Evolutionary conservation across 495 filamentous ascomycete genomes (phyloP), one percentile per base, ranked within the genome.

Genomic region (Lepraria neglecta): DNA sequence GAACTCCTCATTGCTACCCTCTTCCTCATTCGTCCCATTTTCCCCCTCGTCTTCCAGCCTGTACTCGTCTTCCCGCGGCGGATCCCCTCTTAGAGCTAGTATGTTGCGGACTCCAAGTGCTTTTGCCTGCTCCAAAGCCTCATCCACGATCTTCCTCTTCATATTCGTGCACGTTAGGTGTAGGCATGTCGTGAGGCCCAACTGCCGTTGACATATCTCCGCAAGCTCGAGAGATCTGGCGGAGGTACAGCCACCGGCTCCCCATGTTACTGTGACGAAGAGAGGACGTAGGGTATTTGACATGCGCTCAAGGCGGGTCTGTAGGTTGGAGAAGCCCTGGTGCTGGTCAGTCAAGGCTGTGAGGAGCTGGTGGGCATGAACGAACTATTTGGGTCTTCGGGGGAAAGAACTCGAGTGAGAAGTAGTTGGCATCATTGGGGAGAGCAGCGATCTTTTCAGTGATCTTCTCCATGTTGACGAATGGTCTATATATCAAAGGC

Each of bases 101-200:
- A 98, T 96, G 69, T 98, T 98, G 61, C 91, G 81, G 60, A 98
- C 88, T 3, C 94, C 94, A 43, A 97, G 76, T n/a, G 81, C 88
- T 74, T 95, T 97, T 15, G 92, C 94, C 64, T 92, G 86, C 68
- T 95, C 91, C 64, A 98, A 74, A 0, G 94, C 88, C 69, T 91
- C 83, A 67, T 98, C 95, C 50, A 97, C 84, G 66, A 96, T 71
- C 33, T 78, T 81, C 60, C 87, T 84, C 68, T 84, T 94, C 91
- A 97, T 97, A 72, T 98, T 98, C 47, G 94, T 98, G 74, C 94
- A 98, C 7, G 94, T 98, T 63, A 98, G 77, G 71, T 98, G 94
- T 54, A 98, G 78, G 68, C 94, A 97, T 67, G 94, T 98, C 43
- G 94, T 97, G 59, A 98, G 79, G 66, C 88, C 87, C 56, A 97